These are phyloP conservation scores for Aspergillus transmontanensis DNA, from an alignment of 2,329 filamentous ascomycete species.

Conservation along the genomic window DNA sequence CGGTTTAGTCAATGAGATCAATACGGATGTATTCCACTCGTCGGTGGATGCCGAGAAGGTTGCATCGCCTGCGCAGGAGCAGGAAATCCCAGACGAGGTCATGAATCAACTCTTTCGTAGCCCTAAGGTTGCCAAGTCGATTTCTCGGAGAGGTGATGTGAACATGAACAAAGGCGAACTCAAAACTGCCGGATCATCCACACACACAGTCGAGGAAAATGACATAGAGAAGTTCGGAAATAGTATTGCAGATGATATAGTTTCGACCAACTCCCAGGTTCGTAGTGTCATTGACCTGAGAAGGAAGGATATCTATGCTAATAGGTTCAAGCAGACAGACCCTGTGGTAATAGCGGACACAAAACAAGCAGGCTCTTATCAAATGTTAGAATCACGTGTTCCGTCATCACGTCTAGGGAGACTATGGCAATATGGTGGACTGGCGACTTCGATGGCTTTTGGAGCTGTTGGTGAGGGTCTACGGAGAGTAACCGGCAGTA, in stretches of 20 bases:
- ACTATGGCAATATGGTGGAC: constrained; percentile 90
- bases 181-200: not conserved
- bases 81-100: constrained; percentile 59
- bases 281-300: constrained; percentile 3
- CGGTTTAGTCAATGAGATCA: constrained; percentile 48
- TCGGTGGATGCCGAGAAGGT: constrained; percentile 25
- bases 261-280: constrained; percentile 13
- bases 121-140: constrained; percentile 57
- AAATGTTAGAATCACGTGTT: constrained; percentile 84
- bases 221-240: constrained; percentile 42
- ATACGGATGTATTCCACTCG: constrained; percentile 59
- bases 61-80: constrained; percentile 29
- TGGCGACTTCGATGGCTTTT: constrained; percentile 93
- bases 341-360: constrained; percentile 22
- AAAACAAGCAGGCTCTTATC: constrained; percentile 54
- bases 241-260: constrained; percentile 16
- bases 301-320: constrained; percentile 3
- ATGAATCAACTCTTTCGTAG: constrained; percentile 66
- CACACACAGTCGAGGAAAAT: constrained; percentile 25
- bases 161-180: constrained; percentile 7
- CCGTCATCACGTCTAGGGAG: constrained; percentile 84
- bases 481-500: constrained; percentile 73
- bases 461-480: constrained; percentile 85
- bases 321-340: constrained; percentile 15
- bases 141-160: constrained; percentile 49